Evolutionary conservation across 1,139 yeast genomes (phyloP), one percentile per base, ranked within the genome.

Genomic region (Geotrichum australiense): DNA sequence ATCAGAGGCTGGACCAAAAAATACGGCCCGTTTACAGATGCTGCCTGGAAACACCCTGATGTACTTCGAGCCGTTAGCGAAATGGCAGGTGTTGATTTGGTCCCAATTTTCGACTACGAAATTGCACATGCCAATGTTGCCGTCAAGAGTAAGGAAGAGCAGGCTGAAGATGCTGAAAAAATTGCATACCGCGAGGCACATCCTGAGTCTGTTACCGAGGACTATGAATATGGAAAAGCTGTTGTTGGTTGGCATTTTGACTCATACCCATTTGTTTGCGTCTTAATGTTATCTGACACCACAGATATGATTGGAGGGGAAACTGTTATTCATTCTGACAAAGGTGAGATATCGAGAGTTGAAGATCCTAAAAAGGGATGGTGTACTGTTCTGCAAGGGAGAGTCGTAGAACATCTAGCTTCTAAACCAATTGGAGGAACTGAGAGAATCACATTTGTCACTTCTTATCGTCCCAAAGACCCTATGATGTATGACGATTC

Each of bases 261-360:
- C 55, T 68, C 76, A 27, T 74, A 73, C 44, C 80, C 80, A 10
- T 73, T 73, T 56, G 80, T 75, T n/a, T 75, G 80, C 58, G 80
- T 76, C 14, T 62, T 75, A 42, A 75, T 76, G 81, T 55, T 76
- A 31, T 69, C 75, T 32, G 79, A 74, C 52, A 74, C 80, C 12
- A 50, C 70, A 6, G 58, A 63, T 30, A 74, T 75, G 80, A 61
- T 70, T 55, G 80, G 80, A 15, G 80, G 80, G 36, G 80, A 74
- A 53, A 76, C 81, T 3, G 49, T 44, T 1, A 65, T 72, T 18
- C 62, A 73, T 50, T 64, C 71, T 51, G 72, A 65, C 60, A 58
- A 62, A 46, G 68, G 65, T 11, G 62, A 64, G 34, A 56, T 74
- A 38, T 69, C 69, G 0, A 62, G 64, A 10, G 76, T 75, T 27